Base-by-base conservation (phyloP, 177 flowering plant species). In the Vitis hybrid region DNA sequence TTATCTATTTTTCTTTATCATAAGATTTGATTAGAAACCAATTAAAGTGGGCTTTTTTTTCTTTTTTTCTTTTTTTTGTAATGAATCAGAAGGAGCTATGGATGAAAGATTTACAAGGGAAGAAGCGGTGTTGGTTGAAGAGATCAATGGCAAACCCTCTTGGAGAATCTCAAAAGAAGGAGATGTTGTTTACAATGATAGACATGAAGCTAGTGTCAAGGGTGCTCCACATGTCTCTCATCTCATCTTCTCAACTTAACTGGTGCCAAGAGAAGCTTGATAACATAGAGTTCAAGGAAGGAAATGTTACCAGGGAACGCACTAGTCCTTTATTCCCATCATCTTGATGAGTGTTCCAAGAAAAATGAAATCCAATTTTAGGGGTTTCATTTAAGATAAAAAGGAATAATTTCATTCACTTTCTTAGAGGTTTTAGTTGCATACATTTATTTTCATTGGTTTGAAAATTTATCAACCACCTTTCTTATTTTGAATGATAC, bases 241-340 rank as follows among this genome's bases (percentile, higher is more conserved):
- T 87, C 32, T 80, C 87, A 11, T 65, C 84, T 63, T 65, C 80
- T 21, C 87, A 87, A 50, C 85, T 87, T 65, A 75, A 72, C 14
- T 87, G 91, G 91, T 84, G 91, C 67, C 82, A 80, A 68, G 61
- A 80, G 12, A 87, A 84, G 84, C 83, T 87, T 2, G 63, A 66
- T 51, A 67, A 57, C 72, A 73, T 83, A 9, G 71, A 76, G 11
- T 78, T 84, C 63, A 51, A 32, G n/a, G 72, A 73, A 56, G 82
- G 84, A 14, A 69, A 65, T 32, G 66, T 84, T 55, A 53, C 50
- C 2, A 77, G 80, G 58, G 48, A 68, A 54, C 12, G 21, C 70
- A 59, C 57, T 11, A 32, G 53, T 58, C 70, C 63, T 41, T 17
- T 79, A 11, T 83, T 84, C 60, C 87, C 87, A 4, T 67, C 76